These are phyloP conservation scores for Thelonectria rubi DNA, from an alignment of 2,329 filamentous ascomycete genomes.

Conservation along the genomic window DNA sequence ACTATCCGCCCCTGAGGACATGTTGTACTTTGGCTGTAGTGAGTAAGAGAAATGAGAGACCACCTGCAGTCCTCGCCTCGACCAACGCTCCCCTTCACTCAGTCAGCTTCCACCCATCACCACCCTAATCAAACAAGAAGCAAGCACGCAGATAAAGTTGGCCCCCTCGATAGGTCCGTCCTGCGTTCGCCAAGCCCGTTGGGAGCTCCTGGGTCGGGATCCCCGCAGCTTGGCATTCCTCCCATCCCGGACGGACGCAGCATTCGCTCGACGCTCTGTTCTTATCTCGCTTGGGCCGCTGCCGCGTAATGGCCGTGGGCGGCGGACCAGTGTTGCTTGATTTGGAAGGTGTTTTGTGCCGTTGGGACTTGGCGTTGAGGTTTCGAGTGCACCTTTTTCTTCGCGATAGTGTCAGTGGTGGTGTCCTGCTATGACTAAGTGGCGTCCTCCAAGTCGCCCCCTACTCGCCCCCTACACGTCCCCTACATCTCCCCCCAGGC, in stretches of 20 bases:
- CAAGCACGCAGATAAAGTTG: constrained; percentile 13
- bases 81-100: too few relatives aligned
- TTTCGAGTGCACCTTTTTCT: background rate
- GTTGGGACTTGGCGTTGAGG: background rate
- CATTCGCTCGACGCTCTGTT: too few relatives aligned
- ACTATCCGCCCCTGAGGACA: too few relatives aligned
- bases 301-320: constrained; percentile 30
- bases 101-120: too few relatives aligned
- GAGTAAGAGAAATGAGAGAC: too few relatives aligned
- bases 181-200: constrained; percentile 19
- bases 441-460: background rate
- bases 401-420: background rate
- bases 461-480: background rate
- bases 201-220: constrained; percentile 8
- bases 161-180: constrained; percentile 13
- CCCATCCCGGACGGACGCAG: constrained; percentile 3
- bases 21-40: too few relatives aligned
- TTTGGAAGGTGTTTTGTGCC: constrained; percentile 34
- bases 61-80: too few relatives aligned
- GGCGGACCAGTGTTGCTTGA: constrained; percentile 25
- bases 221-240: constrained; percentile 34
- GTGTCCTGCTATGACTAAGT: background rate
- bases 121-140: too few relatives aligned
- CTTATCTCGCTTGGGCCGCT: constrained; percentile 28
- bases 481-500: too few relatives aligned